Conservation (phyloP, 2,329 filamentous ascomycete genomes). For the Chrysoporthe puriensis region DNA sequence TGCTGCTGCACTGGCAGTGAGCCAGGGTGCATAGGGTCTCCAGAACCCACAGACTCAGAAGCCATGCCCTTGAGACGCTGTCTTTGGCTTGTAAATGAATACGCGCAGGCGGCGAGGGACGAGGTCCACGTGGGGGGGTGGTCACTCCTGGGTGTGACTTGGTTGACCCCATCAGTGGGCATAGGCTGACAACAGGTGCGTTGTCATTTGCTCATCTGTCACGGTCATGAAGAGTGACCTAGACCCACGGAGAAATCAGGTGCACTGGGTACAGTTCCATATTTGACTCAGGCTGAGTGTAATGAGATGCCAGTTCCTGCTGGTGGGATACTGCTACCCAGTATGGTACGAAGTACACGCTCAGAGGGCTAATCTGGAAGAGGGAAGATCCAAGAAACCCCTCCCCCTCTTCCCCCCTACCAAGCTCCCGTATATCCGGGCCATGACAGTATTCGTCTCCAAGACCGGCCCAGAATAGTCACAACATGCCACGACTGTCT, state of each 20-base stretch:
- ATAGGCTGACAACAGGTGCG: neutral
- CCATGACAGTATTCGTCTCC: neutral
- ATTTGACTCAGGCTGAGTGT: neutral
- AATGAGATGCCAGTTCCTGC: neutral
- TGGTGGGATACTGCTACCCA: no score
- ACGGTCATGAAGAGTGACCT: neutral
- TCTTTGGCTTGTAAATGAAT: neutral
- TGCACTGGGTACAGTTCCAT: neutral
- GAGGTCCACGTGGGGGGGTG: conserved; percentile 1
- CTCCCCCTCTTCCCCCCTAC: neutral
- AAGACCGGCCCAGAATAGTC: neutral
- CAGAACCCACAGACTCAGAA: neutral
- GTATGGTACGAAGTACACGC: no score
- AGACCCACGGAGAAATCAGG: neutral
- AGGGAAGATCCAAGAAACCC: neutral
- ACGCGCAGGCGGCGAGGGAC: no score
- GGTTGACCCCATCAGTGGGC: neutral
- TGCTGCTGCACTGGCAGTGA: neutral
- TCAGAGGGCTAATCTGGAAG: neutral
- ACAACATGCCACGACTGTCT: neutral
- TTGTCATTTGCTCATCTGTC: neutral
- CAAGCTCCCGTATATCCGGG: neutral
- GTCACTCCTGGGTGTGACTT: neutral
- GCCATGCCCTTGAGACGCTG: neutral
- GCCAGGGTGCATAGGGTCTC: neutral